Conservation (phyloP, 2,329 filamentous ascomycete species). For the Aspergillus awamori region DNA sequence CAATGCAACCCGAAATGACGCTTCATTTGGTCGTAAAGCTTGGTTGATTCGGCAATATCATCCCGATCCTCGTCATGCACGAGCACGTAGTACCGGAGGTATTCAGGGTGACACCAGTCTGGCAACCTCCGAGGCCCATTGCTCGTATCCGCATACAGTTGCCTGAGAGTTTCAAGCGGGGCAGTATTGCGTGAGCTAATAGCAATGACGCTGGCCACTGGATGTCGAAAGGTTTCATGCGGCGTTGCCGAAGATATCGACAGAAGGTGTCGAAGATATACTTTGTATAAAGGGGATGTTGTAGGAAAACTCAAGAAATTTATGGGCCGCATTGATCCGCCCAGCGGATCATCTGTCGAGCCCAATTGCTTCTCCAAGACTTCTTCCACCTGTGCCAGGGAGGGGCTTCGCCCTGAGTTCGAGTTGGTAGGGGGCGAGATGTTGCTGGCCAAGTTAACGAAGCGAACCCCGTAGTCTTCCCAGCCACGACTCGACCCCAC, state of each 20-base stretch:
- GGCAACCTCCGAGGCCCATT: constrained; percentile 74
- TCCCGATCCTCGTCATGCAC: constrained; percentile 96
- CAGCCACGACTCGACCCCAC: constrained; percentile 78
- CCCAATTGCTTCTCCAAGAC: constrained; percentile 78
- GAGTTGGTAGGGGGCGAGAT: constrained; percentile 38
- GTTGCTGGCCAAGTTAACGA: constrained; percentile 66
- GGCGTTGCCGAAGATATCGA: constrained; percentile 77
- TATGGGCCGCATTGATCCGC: constrained; percentile 31
- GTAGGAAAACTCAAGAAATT: constrained; percentile 37
- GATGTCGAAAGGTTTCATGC: constrained; percentile 92
- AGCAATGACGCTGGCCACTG: constrained; percentile 90
- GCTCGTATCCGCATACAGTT: constrained; percentile 82
- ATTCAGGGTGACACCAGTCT: constrained; percentile 86
- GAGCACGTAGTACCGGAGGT: constrained; percentile 91
- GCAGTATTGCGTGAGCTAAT: constrained; percentile 85
- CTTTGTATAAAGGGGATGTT: constrained; percentile 77
- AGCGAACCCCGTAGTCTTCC: constrained; percentile 89
- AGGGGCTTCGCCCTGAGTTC: constrained; percentile 42
- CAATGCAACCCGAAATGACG: constrained; percentile 96
- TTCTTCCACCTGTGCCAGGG: constrained; percentile 68
- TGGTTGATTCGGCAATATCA: constrained; percentile 86
- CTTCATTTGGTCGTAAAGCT: constrained; percentile 97
- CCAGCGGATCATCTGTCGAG: constrained; percentile 65
- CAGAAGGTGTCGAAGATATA: constrained; percentile 81
- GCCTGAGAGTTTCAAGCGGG: constrained; percentile 84